These are phyloP conservation scores for Neurospora intermedia DNA, from an alignment of 495 filamentous ascomycete genomes.

Conservation along the genomic window DNA sequence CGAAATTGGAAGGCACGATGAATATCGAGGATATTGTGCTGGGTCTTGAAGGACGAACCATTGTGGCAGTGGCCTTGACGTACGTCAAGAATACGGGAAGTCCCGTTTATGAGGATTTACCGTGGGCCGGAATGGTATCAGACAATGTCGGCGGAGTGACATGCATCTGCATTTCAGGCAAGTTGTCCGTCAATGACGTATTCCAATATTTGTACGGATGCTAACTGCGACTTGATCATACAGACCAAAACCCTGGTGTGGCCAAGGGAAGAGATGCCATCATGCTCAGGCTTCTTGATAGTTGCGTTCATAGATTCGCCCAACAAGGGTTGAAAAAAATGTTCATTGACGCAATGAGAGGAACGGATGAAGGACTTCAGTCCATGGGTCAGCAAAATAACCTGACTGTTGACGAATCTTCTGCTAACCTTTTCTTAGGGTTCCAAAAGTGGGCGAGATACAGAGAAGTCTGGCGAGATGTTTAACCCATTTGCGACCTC, in stretches of 20 bases:
- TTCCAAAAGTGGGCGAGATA: constrained; percentile 42
- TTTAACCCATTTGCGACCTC: constrained; percentile 6
- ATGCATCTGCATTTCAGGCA: constrained; percentile 48
- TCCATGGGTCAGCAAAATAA: constrained; percentile 30
- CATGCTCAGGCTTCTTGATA: constrained; percentile 36
- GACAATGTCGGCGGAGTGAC: constrained; percentile 48
- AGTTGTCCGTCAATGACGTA: constrained; percentile 6
- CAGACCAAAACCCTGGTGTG: constrained; percentile 24
- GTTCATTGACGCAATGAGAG: constrained; percentile 36
- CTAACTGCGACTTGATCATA: background rate
- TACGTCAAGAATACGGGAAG: constrained; percentile 43
- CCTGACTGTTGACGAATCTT: background rate
- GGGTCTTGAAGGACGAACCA: constrained; percentile 29
- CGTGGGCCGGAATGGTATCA: constrained; percentile 46
- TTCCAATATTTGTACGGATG: background rate
- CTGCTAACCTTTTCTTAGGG: constrained; percentile 16
- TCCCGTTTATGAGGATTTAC: constrained; percentile 43
- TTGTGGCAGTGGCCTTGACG: constrained; percentile 46
- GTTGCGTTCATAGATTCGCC: constrained; percentile 28
- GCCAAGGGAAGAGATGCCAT: constrained; percentile 29
- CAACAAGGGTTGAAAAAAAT: constrained; percentile 30
- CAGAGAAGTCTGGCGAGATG: constrained; percentile 34
- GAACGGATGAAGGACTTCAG: constrained; percentile 33
- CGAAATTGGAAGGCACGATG: constrained; percentile 32
- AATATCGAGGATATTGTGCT: constrained; percentile 41